phyloP scores from a whole-genome alignment of 495 filamentous ascomycete genomes.

The Extremus antarcticus region DNA sequence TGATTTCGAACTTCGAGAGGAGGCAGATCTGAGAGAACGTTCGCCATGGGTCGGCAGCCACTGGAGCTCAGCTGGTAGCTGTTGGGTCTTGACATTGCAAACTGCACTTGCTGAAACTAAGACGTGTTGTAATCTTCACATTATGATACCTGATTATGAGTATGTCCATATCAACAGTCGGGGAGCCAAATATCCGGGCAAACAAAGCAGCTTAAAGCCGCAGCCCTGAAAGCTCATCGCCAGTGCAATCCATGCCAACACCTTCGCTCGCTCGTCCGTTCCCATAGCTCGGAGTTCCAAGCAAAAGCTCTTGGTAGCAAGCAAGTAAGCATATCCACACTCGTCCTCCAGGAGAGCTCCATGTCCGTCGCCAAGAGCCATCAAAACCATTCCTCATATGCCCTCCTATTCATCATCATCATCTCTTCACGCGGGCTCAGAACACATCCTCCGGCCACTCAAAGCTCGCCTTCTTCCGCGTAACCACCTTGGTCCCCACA shows the following conservation, averaged over 20 bases:
- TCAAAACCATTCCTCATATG: not conserved
- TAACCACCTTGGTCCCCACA: not conserved
- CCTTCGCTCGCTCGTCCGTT: not conserved
- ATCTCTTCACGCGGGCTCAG: not conserved
- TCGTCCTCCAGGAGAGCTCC: not conserved
- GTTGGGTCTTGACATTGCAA: not conserved
- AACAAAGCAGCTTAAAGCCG: not conserved
- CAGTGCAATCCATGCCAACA: not conserved
- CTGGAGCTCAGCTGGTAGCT: not conserved
- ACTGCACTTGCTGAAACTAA: not conserved
- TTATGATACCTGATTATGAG: not conserved
- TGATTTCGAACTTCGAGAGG: not conserved
- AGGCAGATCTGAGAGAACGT: not conserved
- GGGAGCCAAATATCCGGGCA: not conserved
- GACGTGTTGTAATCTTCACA: not conserved
- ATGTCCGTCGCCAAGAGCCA: not conserved
- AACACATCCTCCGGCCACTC: constrained; percentile 25
- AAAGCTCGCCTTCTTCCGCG: constrained; percentile 6
- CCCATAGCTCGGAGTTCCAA: not conserved
- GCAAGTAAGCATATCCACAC: not conserved
- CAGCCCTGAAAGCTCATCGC: too few species aligned
- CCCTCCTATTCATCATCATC: not conserved
- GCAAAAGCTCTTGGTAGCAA: not conserved
- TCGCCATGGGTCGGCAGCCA: too few species aligned
- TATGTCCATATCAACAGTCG: not conserved